Evolutionary conservation across 2,329 filamentous ascomycete genomes (phyloP).

Genomic region (Lanzia echinophila): DNA sequence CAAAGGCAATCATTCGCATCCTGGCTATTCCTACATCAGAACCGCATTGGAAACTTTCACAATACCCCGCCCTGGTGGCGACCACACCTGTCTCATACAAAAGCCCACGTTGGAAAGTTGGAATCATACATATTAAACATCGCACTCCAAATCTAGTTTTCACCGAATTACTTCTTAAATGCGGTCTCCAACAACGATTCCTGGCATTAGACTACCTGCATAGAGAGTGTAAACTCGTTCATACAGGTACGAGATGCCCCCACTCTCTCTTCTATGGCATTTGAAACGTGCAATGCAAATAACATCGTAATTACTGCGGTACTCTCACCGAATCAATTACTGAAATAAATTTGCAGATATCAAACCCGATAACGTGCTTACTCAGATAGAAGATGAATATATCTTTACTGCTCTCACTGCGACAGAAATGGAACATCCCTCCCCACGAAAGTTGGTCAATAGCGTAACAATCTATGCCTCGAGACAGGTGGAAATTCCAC

Average conservation of each 20-base stretch:
- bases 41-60: not conserved
- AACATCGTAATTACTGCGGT: not conserved
- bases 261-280: not conserved
- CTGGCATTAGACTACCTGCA: conserved; percentile 92
- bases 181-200: conserved; percentile 94
- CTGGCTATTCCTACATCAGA: conserved; percentile 30
- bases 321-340: not conserved
- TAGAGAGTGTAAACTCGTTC: conserved; percentile 94
- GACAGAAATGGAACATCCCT: conserved; percentile 35
- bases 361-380: conserved; percentile 43
- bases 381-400: conserved; percentile 31
- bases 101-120: conserved; percentile 39
- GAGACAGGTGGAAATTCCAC: conserved; percentile 33
- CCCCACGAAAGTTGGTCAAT: conserved; percentile 36
- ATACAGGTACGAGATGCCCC: conserved; percentile 56
- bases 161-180: conserved; percentile 62
- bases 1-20: conserved; percentile 24
- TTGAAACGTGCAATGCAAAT: not conserved
- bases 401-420: conserved; percentile 35
- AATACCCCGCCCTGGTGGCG: not conserved
- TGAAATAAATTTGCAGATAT: conserved; percentile 30
- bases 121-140: conserved; percentile 27
- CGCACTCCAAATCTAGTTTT: conserved; percentile 14
- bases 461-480: conserved; percentile 38
- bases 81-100: conserved; percentile 32